Evolutionary conservation across 192 early-diverging fungal genomes (phyloP).

Genomic region (Chytriomyces sp.): DNA sequence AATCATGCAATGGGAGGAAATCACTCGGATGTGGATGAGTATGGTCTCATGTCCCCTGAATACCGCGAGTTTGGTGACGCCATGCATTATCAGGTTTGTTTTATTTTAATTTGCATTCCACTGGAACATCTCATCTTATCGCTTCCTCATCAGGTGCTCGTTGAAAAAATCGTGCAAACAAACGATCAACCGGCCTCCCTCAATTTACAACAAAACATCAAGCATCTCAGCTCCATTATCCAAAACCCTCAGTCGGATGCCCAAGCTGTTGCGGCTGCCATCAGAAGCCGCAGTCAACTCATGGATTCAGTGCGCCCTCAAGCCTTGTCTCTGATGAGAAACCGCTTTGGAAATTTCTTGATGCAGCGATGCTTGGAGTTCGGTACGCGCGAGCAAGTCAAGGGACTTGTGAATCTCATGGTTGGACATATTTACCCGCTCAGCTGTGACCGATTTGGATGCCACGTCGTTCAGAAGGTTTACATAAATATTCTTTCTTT

Average conservation of each 20-base stretch:
- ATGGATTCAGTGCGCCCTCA: constrained; percentile 66
- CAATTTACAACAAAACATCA: constrained; percentile 73
- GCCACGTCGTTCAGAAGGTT: constrained; percentile 79
- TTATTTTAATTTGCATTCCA: background rate
- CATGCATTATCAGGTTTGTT: constrained; percentile 21
- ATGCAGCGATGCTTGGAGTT: constrained; percentile 74
- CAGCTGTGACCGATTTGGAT: constrained; percentile 77
- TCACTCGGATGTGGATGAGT: background rate
- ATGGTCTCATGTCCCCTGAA: constrained; percentile 21
- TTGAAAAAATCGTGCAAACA: constrained; percentile 71
- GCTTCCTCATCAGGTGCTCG: constrained; percentile 52
- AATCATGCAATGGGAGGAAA: background rate
- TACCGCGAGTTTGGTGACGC: constrained; percentile 36
- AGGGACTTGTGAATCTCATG: constrained; percentile 63
- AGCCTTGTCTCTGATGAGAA: constrained; percentile 67
- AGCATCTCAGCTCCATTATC: constrained; percentile 56
- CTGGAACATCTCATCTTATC: background rate
- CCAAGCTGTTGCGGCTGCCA: constrained; percentile 4
- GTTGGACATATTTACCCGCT: constrained; percentile 63
- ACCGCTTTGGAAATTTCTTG: constrained; percentile 80
- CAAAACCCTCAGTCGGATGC: constrained; percentile 8
- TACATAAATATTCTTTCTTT: background rate
- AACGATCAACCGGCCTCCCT: constrained; percentile 79
- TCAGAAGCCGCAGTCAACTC: constrained; percentile 52
- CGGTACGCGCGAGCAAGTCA: constrained; percentile 64